A percentile compares a stretch with the other conserved stretches of the same genome.
Evolutionary conservation across 225 moss, liverwort and hornwort species (phyloP).

Genomic region (Marchantia paleacea): DNA sequence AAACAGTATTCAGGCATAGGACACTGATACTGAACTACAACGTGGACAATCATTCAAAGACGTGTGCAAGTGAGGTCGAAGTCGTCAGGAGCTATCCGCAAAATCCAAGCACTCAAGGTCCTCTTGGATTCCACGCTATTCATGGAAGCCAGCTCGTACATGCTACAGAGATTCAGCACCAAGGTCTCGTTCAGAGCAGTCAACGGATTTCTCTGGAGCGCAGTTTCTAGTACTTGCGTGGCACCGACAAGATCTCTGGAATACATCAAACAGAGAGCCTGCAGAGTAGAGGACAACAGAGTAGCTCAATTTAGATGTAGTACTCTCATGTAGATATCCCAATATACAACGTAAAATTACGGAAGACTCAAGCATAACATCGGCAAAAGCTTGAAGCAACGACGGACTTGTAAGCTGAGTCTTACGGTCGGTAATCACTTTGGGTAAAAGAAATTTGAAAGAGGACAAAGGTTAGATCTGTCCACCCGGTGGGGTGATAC

Average conservation of each 20-base stretch:
- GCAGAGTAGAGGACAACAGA: constrained; percentile 17
- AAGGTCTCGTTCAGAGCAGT: constrained; percentile 82
- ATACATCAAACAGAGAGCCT: constrained; percentile 99
- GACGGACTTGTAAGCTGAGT: background rate
- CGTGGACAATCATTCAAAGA: constrained; percentile 36
- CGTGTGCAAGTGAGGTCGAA: constrained; percentile 96
- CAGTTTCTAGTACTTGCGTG: constrained; percentile 81
- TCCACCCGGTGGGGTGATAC: background rate
- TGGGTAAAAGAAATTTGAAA: too few species aligned
- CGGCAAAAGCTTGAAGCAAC: background rate
- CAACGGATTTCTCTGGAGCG: constrained; percentile 69
- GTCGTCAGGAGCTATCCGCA: constrained; percentile 91
- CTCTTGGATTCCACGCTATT: constrained; percentile 90
- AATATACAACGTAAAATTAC: background rate
- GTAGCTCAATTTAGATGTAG: background rate
- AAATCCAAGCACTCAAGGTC: constrained; percentile 85
- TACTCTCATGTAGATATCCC: background rate
- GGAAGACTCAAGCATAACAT: too few species aligned
- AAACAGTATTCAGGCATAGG: background rate
- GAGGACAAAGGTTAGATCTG: background rate
- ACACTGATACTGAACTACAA: background rate
- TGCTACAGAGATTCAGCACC: constrained; percentile 91
- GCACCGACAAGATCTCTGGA: constrained; percentile 92
- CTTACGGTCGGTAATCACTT: background rate
- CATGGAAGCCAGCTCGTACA: constrained; percentile 99